These are phyloP conservation scores for Xylaria digitata DNA, from an alignment of 2,329 filamentous ascomycete species.

Conservation along the genomic window DNA sequence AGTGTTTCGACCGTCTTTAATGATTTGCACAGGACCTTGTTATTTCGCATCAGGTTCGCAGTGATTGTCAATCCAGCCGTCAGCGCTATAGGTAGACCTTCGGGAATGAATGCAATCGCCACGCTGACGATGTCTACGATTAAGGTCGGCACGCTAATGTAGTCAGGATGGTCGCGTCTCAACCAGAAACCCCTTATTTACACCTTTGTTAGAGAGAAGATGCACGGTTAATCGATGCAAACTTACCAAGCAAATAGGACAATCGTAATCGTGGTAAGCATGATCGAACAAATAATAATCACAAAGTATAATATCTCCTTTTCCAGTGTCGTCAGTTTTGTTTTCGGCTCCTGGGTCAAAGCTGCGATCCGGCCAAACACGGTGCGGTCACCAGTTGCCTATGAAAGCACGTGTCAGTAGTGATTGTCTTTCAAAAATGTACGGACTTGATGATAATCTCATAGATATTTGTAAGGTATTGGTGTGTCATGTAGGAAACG, in stretches of 20 bases:
- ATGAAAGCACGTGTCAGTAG: neutral
- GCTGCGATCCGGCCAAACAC: slow-evolving; percentile 82
- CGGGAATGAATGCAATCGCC: slow-evolving; percentile 80
- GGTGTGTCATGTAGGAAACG: too few species aligned
- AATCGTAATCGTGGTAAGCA: slow-evolving; percentile 72
- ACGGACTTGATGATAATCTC: neutral
- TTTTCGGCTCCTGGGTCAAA: slow-evolving; percentile 75
- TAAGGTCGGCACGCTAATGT: slow-evolving; percentile 77
- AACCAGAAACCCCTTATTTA: slow-evolving; percentile 72
- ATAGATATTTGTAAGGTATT: neutral
- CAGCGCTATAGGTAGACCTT: slow-evolving; percentile 76
- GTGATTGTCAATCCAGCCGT: slow-evolving; percentile 79
- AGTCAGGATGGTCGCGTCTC: slow-evolving; percentile 72
- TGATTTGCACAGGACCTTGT: slow-evolving; percentile 83
- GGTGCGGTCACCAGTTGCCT: slow-evolving; percentile 75
- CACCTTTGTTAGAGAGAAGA: slow-evolving; percentile 53
- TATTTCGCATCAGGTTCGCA: slow-evolving; percentile 79
- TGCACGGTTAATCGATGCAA: slow-evolving; percentile 47
- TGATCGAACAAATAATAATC: slow-evolving; percentile 73
- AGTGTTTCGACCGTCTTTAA: slow-evolving; percentile 82
- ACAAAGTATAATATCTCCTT: slow-evolving; percentile 80
- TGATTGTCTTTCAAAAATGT: neutral
- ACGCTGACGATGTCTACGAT: slow-evolving; percentile 80
- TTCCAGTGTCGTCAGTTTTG: slow-evolving; percentile 75
- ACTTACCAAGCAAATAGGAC: slow-evolving; percentile 73